Evolutionary conservation across 2,329 filamentous ascomycete genomes (phyloP).

Genomic region (Colletotrichum sp.): DNA sequence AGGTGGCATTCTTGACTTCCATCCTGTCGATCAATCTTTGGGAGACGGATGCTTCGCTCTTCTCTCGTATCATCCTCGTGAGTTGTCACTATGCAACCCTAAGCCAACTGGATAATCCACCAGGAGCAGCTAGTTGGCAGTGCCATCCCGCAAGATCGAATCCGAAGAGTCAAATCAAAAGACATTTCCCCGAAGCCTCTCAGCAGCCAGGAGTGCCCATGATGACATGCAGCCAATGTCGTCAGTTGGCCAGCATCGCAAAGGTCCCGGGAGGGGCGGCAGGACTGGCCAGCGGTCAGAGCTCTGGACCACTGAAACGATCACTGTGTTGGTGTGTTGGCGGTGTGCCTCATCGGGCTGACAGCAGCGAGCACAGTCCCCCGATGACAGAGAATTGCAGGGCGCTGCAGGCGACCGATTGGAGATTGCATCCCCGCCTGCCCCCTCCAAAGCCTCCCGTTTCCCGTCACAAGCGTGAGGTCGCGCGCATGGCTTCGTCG

Average conservation of each 20-base stretch:
- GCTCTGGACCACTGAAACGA: constrained; percentile 15
- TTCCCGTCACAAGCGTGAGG: not conserved
- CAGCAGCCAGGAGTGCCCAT: not conserved
- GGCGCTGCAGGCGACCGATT: not conserved
- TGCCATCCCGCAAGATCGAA: not conserved
- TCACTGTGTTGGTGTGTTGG: constrained; percentile 10
- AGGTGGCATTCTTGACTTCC: not conserved
- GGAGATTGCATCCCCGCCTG: not conserved
- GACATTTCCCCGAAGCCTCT: not conserved
- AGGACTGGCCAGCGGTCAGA: constrained; percentile 10
- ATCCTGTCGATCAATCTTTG: not conserved
- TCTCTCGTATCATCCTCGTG: not conserved
- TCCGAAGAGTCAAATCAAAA: not conserved
- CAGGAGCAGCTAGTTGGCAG: not conserved
- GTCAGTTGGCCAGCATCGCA: not conserved
- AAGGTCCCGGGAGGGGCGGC: not conserved
- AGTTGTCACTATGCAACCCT: not conserved
- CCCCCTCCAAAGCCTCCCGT: not conserved
- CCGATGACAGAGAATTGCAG: not conserved
- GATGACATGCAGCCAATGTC: not conserved
- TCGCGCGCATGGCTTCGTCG: not conserved
- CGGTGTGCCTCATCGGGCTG: not conserved
- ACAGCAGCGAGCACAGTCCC: constrained; percentile 8
- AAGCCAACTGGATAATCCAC: not conserved
- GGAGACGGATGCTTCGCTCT: not conserved